Percentiles rank a stretch among this genome's conserved stretches.
Conservation (phyloP, 1,284 basidiomycete genomes). For the Fistulina hepatica region DNA sequence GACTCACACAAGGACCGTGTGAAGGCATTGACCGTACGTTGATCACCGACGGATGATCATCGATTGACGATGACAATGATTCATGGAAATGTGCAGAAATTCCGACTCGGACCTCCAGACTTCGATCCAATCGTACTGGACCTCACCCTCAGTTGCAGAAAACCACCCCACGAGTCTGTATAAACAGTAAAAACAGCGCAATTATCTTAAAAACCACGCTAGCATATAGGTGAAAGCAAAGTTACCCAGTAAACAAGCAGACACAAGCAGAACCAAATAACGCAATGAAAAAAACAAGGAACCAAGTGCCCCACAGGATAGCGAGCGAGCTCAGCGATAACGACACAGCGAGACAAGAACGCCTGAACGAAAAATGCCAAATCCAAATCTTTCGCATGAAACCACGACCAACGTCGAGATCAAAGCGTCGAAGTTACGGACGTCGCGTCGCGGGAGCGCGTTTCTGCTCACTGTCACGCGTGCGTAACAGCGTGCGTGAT, state of each 20-base stretch:
- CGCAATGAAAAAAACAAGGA: slow-evolving; percentile 50
- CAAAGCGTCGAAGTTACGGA: no score
- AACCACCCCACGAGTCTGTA: slow-evolving; percentile 44
- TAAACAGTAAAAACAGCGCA: slow-evolving; percentile 32
- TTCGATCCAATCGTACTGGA: slow-evolving; percentile 63
- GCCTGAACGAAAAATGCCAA: slow-evolving; percentile 72
- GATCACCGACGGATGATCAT: slow-evolving; percentile 53
- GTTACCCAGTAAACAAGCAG: slow-evolving; percentile 1
- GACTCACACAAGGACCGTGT: background rate
- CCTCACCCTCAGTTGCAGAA: slow-evolving; percentile 49
- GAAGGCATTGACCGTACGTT: slow-evolving; percentile 46
- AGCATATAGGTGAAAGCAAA: slow-evolving; percentile 30
- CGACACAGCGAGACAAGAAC: slow-evolving; percentile 53
- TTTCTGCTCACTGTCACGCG: no score
- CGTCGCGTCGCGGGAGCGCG: no score
- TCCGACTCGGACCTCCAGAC: no score
- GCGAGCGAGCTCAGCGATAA: slow-evolving; percentile 52
- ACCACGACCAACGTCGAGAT: slow-evolving; percentile 15
- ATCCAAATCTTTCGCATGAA: slow-evolving; percentile 47
- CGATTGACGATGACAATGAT: slow-evolving; percentile 32
- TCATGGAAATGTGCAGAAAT: slow-evolving; percentile 46
- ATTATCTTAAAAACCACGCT: slow-evolving; percentile 37
- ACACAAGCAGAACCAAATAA: slow-evolving; percentile 7
- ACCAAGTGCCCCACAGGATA: slow-evolving; percentile 56
- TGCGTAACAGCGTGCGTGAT: no score